Evolutionary conservation across 352 stramenopile species (phyloP), one percentile per base, ranked within the genome.

Genomic region (Pythium biforme): DNA sequence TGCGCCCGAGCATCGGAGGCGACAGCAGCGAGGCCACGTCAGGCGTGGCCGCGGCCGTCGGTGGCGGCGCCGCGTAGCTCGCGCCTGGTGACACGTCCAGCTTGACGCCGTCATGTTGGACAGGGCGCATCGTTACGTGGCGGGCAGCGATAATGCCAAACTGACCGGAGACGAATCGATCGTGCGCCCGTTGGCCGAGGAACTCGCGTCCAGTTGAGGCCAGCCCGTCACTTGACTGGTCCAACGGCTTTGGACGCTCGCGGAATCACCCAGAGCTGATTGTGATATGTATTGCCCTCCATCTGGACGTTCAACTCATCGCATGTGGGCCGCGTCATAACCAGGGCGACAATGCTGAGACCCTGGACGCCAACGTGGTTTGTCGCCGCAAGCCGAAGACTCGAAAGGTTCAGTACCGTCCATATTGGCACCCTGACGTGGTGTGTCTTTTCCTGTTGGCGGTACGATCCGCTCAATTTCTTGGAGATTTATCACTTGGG

Each of bases 31-130:
- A 56, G n/a, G 10, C 5, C 2, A 33, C 2, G 50, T 56, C 50
- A 20, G 50, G 50, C 33, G 50, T 34, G 29, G 50, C 46, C 20
- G 11, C 50, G n/a, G n/a, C 33, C 14, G 50, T 59, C 15, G 26
- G 19, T 12, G 23, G 53, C 7, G 34, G 19, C 14, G 45, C 14
- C 11, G n/a, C 11, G 33, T 40, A 50, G 8, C 17, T 11, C 1
- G 17, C 37, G 4, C 17, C 23, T 2, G 53, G 53, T 10, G 53
- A 59, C 27, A 37, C 3, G 20, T 59, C 37, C 22, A 59, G 15
- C 53, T 59, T 59, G 37, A 29, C 53, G 11, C 39, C 33, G 53
- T 31, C 8, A 19, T n/a, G 34, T 2, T 47, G 20, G 34, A 20
- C 14, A 11, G 33, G 17, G 29, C 27, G 7, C 53, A 59, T 59